Evolutionary conservation across 306 rosid species (phyloP).

Genomic region (Ormosia semicastrata): DNA sequence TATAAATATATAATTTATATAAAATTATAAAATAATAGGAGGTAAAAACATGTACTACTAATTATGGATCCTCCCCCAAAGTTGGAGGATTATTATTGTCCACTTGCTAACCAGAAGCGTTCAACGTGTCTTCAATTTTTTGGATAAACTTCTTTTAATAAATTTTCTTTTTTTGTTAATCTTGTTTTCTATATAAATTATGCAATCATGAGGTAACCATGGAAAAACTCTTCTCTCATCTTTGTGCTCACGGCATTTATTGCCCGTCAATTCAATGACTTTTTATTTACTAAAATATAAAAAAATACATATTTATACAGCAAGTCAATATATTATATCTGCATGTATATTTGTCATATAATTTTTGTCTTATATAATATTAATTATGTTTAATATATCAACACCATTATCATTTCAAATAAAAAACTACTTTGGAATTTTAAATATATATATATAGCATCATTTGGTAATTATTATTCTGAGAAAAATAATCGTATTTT

Average conservation of each 20-base stretch:
- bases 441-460: no score
- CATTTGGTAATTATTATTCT: no score
- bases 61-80: conserved; percentile 35
- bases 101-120: conserved; percentile 17
- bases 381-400: no score
- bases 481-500: no score
- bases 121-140: conserved; percentile 3
- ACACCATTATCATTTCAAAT: no score
- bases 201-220: neutral
- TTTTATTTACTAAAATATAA: no score
- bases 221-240: neutral
- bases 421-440: no score
- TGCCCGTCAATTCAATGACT: neutral
- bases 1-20: no score
- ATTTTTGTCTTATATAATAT: no score
- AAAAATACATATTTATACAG: no score
- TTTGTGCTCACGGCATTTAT: neutral
- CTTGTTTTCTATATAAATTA: neutral
- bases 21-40: neutral
- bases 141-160: neutral
- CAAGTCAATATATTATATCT: no score
- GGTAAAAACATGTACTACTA: neutral
- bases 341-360: no score
- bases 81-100: conserved; percentile 47
- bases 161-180: neutral